A percentile compares a stretch with the other conserved stretches of the same genome.
These are phyloP conservation scores for Penicillium hesseltinei DNA, from an alignment of 2,329 filamentous ascomycete species.

Conservation along the genomic window DNA sequence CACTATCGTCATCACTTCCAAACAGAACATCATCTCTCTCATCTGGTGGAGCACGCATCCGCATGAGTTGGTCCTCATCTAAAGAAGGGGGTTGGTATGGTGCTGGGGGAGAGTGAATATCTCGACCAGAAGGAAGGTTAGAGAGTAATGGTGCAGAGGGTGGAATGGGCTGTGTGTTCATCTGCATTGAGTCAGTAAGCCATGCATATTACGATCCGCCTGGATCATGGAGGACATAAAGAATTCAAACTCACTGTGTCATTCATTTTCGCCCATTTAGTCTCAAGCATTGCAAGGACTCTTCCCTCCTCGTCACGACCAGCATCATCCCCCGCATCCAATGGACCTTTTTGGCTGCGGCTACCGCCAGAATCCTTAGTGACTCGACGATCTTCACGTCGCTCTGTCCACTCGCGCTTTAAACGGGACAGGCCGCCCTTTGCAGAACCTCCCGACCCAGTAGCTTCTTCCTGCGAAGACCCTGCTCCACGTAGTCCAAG, in stretches of 20 bases:
- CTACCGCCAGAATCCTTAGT: conserved; percentile 58
- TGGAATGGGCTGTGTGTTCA: conserved; percentile 77
- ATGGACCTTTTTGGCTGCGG: conserved; percentile 29
- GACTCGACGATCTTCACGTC: conserved; percentile 73
- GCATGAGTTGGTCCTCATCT: conserved; percentile 60
- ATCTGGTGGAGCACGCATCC: conserved; percentile 58
- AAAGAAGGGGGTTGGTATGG: conserved; percentile 65
- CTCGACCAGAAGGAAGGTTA: conserved; percentile 81
- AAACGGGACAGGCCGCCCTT: conserved; percentile 51
- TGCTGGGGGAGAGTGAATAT: conserved; percentile 69
- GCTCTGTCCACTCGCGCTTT: conserved; percentile 73
- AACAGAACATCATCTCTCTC: conserved; percentile 41
- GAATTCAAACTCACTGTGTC: conserved; percentile 67
- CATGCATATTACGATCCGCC: neutral
- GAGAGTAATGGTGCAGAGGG: conserved; percentile 68
- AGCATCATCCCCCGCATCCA: conserved; percentile 66
- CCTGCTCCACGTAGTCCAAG: conserved; percentile 60
- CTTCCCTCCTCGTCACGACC: conserved; percentile 80
- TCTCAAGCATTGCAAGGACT: conserved; percentile 80
- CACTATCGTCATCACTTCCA: conserved; percentile 48
- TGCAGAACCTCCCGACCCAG: neutral
- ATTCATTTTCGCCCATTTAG: conserved; percentile 90
- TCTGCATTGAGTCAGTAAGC: conserved; percentile 46
- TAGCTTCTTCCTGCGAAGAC: conserved; percentile 2
- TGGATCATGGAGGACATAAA: too few relatives aligned